These are phyloP conservation scores for Nematocida parisii DNA, from an alignment of 371 early-diverging fungal species.

Conservation along the genomic window DNA sequence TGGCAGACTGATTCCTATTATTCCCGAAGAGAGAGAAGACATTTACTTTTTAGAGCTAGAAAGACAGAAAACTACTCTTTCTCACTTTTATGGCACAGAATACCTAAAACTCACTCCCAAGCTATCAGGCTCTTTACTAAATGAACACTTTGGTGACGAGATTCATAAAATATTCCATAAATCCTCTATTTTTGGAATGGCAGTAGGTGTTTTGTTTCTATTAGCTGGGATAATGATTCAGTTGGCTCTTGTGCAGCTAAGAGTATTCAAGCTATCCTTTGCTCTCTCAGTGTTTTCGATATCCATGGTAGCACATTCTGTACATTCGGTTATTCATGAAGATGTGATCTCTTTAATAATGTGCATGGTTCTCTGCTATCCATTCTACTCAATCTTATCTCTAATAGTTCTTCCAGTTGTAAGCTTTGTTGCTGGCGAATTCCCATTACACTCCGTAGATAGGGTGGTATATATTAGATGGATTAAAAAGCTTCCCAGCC, in stretches of 20 bases:
- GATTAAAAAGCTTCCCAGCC: slow-evolving; percentile 27
- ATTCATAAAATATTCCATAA: slow-evolving; percentile 28
- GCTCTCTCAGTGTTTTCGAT: slow-evolving; percentile 17
- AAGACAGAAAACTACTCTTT: slow-evolving; percentile 37
- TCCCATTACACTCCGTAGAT: slow-evolving; percentile 40
- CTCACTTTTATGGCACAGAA: background rate
- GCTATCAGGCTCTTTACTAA: background rate
- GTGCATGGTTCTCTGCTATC: background rate
- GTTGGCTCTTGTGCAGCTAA: background rate
- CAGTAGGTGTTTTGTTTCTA: background rate
- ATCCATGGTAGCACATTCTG: slow-evolving; percentile 49
- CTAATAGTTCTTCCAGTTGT: background rate
- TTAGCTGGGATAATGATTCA: background rate
- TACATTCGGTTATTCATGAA: slow-evolving; percentile 48
- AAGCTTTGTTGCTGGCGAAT: slow-evolving; percentile 12
- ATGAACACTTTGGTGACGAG: background rate
- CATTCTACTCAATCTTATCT: background rate
- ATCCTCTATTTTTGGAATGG: slow-evolving; percentile 38
- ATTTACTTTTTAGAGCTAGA: slow-evolving; percentile 18
- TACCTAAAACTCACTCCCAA: background rate
- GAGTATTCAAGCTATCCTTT: background rate
- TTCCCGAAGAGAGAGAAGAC: slow-evolving; percentile 9
- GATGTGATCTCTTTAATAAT: slow-evolving; percentile 40
- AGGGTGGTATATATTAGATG: slow-evolving; percentile 10
- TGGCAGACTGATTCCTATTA: slow-evolving; percentile 66